Base-by-base conservation (phyloP, 2,329 filamentous ascomycete species). In the Penicillium sp. region DNA sequence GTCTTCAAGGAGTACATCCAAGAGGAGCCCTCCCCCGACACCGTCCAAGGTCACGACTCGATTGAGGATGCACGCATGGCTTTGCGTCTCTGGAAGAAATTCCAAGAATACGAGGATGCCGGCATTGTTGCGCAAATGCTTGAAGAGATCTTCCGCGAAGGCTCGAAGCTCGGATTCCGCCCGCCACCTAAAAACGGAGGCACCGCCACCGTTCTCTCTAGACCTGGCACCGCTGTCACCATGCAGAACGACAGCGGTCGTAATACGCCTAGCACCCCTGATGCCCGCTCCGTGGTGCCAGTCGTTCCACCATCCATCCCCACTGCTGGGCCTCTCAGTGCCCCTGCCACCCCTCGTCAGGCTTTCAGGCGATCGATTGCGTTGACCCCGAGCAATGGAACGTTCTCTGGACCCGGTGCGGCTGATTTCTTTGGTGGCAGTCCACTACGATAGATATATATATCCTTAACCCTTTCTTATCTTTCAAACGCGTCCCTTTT, bases 51-150 rank as follows among this genome's bases (percentile, higher is more conserved):
- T 6, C 95, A 99, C 74, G 94, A 99, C 74, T 93, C 88, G 10
- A 95, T 99, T 62, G 94, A 97, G 73, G 94, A 99, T 71, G 92
- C 94, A 0, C 83, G 89, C 26, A 97, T 93, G 38, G 94, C 95
- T 0, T 79, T 97, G 38, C 90, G 91, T 69, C 79, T 99, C 8
- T 99, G 84, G 82, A 83, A 88, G 41, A 97, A 96, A 71, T 97
- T 91, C 72, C 81, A 90, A 59, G 92, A 97, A 74, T 97, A 90
- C 66, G 80, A 88, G 48, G 91, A 95, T 62, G 91, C 90, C 0
- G 93, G 92, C 0, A 85, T 96, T 4, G 77, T 96, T 47, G 87
- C 94, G 65, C 79, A 84, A 34, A 94, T 94, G 78, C 81, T 97
- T 44, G 86, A 91, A 68, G 91, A 96, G 64, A 90, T 97, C 7